phyloP scores from a whole-genome alignment of 2,329 filamentous ascomycete genomes.

The Arthrobotrys megalospora region DNA sequence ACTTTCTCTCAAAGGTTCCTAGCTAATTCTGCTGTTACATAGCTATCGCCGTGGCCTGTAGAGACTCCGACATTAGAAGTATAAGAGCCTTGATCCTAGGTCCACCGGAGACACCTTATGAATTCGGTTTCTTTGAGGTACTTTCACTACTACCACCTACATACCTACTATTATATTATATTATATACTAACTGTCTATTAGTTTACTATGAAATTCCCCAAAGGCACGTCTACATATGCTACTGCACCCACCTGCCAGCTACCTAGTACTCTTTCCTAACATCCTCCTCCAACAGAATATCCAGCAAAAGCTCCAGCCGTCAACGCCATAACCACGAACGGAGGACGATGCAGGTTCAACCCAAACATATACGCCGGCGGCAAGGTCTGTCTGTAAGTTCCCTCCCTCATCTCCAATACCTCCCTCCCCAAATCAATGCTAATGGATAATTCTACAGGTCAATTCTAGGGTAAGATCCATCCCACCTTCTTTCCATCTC shows the following conservation, averaged over 20 bases:
- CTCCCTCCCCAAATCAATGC: slow-evolving; percentile 38
- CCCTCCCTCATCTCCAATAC: background rate
- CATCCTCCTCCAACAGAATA: slow-evolving; percentile 76
- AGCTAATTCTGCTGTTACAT: slow-evolving; percentile 30
- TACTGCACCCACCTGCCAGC: too few species aligned
- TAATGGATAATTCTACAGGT: slow-evolving; percentile 71
- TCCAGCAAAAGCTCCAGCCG: slow-evolving; percentile 76
- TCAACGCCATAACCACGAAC: slow-evolving; percentile 86
- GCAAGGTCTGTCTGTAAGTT: slow-evolving; percentile 90
- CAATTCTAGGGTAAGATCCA: slow-evolving; percentile 81
- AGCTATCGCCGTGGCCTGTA: slow-evolving; percentile 89
- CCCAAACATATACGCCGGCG: slow-evolving; percentile 92
- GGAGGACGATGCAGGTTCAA: slow-evolving; percentile 91
- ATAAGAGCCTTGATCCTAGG: slow-evolving; percentile 91
- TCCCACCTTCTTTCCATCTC: background rate
- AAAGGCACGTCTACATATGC: slow-evolving; percentile 72
- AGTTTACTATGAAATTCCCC: slow-evolving; percentile 84
- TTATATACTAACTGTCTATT: slow-evolving; percentile 30
- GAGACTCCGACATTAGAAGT: slow-evolving; percentile 89
- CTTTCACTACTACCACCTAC: slow-evolving; percentile 63
- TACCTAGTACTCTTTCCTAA: slow-evolving; percentile 42
- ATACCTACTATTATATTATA: slow-evolving; percentile 26
- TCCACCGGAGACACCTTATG: slow-evolving; percentile 93
- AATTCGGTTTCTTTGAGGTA: slow-evolving; percentile 97
- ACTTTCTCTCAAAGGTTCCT: background rate